Percentiles rank a stretch among this genome's conserved stretches.
Conservation (phyloP, 2,329 filamentous ascomycete species). For the Zymoseptoria passerinii region DNA sequence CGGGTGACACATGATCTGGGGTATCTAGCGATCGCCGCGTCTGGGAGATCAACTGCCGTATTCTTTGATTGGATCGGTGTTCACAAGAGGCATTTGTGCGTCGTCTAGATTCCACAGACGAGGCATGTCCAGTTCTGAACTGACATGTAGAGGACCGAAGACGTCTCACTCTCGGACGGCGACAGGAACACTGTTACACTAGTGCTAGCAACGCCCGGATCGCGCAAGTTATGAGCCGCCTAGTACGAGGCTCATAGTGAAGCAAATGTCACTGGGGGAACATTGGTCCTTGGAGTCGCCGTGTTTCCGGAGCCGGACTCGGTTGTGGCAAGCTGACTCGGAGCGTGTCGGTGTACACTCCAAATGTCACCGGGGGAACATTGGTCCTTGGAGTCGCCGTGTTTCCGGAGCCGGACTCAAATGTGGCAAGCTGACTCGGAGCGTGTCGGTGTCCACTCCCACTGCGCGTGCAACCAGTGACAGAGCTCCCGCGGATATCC, state of each 20-base stretch:
- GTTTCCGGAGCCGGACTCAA: neutral
- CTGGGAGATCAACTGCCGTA: neutral
- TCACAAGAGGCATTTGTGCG: neutral
- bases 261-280: neutral
- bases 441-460: neutral
- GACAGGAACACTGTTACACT: neutral
- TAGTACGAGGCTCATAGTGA: neutral
- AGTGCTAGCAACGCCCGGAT: neutral
- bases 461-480: neutral
- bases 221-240: neutral
- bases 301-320: neutral
- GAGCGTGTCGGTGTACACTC: neutral
- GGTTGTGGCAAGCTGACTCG: neutral
- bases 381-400: too few species aligned
- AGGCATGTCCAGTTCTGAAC: neutral
- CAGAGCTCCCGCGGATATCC: neutral
- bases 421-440: neutral
- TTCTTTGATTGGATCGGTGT: neutral
- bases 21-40: neutral
- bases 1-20: neutral
- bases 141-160: neutral
- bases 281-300: neutral
- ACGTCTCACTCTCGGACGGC: neutral
- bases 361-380: too few species aligned
- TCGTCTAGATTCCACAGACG: neutral